Conservation (phyloP, 2,329 filamentous ascomycete genomes). For the Penicillium sp. region DNA sequence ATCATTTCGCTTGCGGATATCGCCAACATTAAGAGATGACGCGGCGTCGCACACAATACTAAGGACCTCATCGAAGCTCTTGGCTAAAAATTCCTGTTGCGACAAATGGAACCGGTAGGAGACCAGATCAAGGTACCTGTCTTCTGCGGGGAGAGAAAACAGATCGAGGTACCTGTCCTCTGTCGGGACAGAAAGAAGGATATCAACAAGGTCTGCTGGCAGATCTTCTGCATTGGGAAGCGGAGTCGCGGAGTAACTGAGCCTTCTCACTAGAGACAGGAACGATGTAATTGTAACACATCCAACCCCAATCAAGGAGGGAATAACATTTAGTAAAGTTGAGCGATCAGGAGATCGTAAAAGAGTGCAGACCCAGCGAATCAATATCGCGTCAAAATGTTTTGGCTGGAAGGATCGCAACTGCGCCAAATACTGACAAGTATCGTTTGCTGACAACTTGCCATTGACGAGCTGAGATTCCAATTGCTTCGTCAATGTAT, state of each 20-base stretch:
- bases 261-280: slow-evolving; percentile 34
- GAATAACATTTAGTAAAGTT: slow-evolving; percentile 35
- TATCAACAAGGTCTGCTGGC: slow-evolving; percentile 33
- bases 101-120: slow-evolving; percentile 43
- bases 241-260: slow-evolving; percentile 26
- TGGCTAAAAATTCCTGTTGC: slow-evolving; percentile 40
- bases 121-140: slow-evolving; percentile 32
- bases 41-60: slow-evolving; percentile 34
- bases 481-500: slow-evolving; percentile 40
- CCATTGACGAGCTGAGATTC: slow-evolving; percentile 29
- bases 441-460: slow-evolving; percentile 35
- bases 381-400: slow-evolving; percentile 44
- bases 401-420: slow-evolving; percentile 46
- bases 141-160: neutral
- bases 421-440: slow-evolving; percentile 43
- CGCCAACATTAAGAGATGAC: slow-evolving; percentile 16
- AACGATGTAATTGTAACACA: slow-evolving; percentile 45
- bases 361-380: slow-evolving; percentile 43
- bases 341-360: slow-evolving; percentile 36
- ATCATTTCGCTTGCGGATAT: slow-evolving; percentile 9
- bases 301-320: slow-evolving; percentile 46
- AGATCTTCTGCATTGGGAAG: slow-evolving; percentile 30
- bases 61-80: slow-evolving; percentile 35
- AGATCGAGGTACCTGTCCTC: neutral
- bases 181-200: slow-evolving; percentile 25